phyloP scores from a whole-genome alignment of 2,329 filamentous ascomycete genomes.

The Thermothelomyces thermophilus region DNA sequence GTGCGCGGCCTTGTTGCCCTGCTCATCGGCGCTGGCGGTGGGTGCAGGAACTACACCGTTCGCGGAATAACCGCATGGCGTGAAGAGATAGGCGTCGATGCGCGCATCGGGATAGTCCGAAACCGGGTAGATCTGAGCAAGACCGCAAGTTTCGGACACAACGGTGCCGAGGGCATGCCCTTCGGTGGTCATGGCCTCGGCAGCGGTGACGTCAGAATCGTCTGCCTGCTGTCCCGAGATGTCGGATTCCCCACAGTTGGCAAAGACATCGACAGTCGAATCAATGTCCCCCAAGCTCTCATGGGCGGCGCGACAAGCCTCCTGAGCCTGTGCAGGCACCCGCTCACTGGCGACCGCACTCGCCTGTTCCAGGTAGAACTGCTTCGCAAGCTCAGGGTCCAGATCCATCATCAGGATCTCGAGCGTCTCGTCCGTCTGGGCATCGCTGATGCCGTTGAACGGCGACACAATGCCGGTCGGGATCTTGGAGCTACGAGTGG shows the following conservation, averaged over 20 bases:
- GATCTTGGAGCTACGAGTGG: slow-evolving; percentile 48
- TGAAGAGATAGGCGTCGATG: slow-evolving; percentile 94
- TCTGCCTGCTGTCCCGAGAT: slow-evolving; percentile 49
- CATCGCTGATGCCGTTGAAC: slow-evolving; percentile 38
- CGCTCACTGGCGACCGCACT: slow-evolving; percentile 83
- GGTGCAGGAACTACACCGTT: slow-evolving; percentile 89
- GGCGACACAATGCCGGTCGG: slow-evolving; percentile 41
- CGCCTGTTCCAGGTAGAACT: slow-evolving; percentile 66
- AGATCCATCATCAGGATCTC: slow-evolving; percentile 69
- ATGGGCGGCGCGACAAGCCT: slow-evolving; percentile 54
- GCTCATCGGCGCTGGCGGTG: slow-evolving; percentile 39
- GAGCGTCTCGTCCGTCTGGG: slow-evolving; percentile 65
- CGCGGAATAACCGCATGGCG: slow-evolving; percentile 92
- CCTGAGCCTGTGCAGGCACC: slow-evolving; percentile 61
- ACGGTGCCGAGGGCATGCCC: slow-evolving; percentile 89
- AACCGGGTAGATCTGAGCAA: slow-evolving; percentile 81
- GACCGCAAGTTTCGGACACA: slow-evolving; percentile 81
- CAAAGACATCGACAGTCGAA: slow-evolving; percentile 72
- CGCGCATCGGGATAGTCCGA: slow-evolving; percentile 85
- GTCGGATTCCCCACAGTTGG: slow-evolving; percentile 49
- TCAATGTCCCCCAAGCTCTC: slow-evolving; percentile 50
- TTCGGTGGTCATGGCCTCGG: slow-evolving; percentile 76
- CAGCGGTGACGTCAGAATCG: slow-evolving; percentile 42
- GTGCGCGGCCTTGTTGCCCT: slow-evolving; percentile 55
- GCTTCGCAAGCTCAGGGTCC: slow-evolving; percentile 60